Evolutionary conservation across 768 basidiomycete species (phyloP).

Genomic region (Naganishia friedmannii): DNA sequence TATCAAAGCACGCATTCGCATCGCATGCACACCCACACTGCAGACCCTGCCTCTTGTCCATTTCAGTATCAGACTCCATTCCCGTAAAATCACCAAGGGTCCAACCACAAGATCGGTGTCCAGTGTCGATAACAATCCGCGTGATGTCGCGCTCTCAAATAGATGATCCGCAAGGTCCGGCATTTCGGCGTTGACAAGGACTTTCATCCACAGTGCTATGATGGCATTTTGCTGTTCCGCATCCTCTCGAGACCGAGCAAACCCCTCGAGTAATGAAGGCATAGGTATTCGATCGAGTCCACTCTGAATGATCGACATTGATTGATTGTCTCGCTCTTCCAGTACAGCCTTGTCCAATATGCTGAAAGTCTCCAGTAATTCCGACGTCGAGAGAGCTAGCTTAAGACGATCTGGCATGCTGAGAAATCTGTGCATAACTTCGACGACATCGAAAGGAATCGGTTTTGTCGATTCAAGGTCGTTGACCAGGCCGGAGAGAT

Average conservation of each 20-base stretch:
- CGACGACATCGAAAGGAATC: background rate
- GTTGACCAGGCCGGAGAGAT: background rate
- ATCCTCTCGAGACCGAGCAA: background rate
- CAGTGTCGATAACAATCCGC: background rate
- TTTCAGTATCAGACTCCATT: slow-evolving; percentile 18
- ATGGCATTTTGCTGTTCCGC: background rate
- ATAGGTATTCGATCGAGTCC: background rate
- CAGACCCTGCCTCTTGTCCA: slow-evolving; percentile 19
- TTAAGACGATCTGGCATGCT: background rate
- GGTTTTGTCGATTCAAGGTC: background rate
- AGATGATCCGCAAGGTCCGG: slow-evolving; percentile 19
- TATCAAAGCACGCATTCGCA: slow-evolving; percentile 19
- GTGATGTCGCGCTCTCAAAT: background rate
- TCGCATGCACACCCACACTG: slow-evolving; percentile 20
- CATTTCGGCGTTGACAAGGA: slow-evolving; percentile 10
- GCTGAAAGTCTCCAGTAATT: background rate
- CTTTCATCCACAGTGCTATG: slow-evolving; percentile 2
- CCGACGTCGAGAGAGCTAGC: background rate
- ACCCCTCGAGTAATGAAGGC: background rate
- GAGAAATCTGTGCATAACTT: background rate
- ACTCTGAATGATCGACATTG: background rate
- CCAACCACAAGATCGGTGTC: slow-evolving; percentile 10
- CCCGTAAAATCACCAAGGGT: slow-evolving; percentile 12
- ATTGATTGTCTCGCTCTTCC: background rate
- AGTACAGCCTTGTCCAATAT: slow-evolving; percentile 10